phyloP scores from a whole-genome alignment of 2,329 filamentous ascomycete species.

The Cordyceps cateniannulata region DNA sequence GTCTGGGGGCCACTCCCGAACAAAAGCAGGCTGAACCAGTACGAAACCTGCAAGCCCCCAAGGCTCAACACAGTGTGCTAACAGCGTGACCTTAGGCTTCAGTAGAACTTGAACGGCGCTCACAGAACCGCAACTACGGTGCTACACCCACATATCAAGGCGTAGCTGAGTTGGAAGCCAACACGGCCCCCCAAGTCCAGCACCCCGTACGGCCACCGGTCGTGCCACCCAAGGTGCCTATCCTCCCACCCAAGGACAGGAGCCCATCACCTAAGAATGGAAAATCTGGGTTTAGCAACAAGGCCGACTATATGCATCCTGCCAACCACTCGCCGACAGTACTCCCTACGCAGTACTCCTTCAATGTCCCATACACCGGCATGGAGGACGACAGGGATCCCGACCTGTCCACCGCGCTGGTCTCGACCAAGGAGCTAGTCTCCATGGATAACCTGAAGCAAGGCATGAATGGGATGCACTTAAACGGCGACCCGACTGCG shows the following conservation, averaged over 20 bases:
- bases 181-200: constrained; percentile 18
- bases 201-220: constrained; percentile 21
- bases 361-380: constrained; percentile 25
- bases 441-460: constrained; percentile 36
- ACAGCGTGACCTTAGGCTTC: constrained; percentile 39
- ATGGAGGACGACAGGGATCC: constrained; percentile 30
- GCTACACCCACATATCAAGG: constrained; percentile 45
- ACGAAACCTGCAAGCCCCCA: constrained; percentile 21
- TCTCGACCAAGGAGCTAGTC: constrained; percentile 50
- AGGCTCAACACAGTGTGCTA: constrained; percentile 14
- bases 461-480: constrained; percentile 35
- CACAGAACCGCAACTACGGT: constrained; percentile 37
- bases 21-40: constrained; percentile 54
- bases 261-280: constrained; percentile 28
- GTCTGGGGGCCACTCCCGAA: constrained; percentile 51
- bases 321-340: constrained; percentile 25
- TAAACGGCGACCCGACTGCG: constrained; percentile 24
- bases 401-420: constrained; percentile 35
- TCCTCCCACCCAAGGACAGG: constrained; percentile 21
- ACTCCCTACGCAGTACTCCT: constrained; percentile 22
- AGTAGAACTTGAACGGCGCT: constrained; percentile 51
- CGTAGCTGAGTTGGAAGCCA: constrained; percentile 40
- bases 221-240: constrained; percentile 16
- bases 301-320: constrained; percentile 29
- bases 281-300: constrained; percentile 35